phyloP scores from a whole-genome alignment of 495 filamentous ascomycete genomes.

The Choiromyces venosus region DNA sequence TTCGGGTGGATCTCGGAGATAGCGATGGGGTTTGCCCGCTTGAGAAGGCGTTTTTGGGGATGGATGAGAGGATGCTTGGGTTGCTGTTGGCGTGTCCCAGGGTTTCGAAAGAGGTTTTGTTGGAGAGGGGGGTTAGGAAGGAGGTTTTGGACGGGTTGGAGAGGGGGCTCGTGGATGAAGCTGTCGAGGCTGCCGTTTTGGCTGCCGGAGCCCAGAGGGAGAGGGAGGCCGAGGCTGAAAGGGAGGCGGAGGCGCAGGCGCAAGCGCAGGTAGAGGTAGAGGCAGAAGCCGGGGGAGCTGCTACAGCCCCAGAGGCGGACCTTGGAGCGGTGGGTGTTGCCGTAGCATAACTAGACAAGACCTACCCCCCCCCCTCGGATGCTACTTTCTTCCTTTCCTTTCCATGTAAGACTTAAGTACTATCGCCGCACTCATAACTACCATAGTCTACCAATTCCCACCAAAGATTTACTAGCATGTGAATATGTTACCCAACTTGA shows the following conservation, averaged over 20 bases:
- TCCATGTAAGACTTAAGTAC: too few relatives aligned
- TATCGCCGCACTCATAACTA: too few relatives aligned
- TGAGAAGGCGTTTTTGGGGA: neutral
- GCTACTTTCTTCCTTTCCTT: too few relatives aligned
- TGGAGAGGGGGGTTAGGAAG: neutral
- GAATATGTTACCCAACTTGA: too few relatives aligned
- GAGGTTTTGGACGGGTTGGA: neutral
- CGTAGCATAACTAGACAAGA: neutral
- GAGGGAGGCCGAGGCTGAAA: neutral
- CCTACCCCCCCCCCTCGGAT: too few relatives aligned
- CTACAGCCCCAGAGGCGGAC: neutral
- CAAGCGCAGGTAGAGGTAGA: too few relatives aligned
- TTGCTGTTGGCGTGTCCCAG: neutral
- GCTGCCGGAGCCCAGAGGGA: neutral
- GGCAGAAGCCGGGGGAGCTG: neutral
- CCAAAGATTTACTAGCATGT: too few relatives aligned
- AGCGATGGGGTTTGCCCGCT: neutral
- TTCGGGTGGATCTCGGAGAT: neutral
- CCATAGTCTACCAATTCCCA: too few relatives aligned
- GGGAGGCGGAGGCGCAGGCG: too few relatives aligned
- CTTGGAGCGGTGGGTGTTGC: neutral
- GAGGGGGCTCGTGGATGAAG: neutral
- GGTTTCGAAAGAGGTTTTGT: neutral
- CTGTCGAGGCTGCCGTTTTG: neutral
- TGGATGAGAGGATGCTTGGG: neutral